These are phyloP conservation scores for Ustilago loliicola DNA, from an alignment of 1,284 basidiomycete species.

Conservation along the genomic window DNA sequence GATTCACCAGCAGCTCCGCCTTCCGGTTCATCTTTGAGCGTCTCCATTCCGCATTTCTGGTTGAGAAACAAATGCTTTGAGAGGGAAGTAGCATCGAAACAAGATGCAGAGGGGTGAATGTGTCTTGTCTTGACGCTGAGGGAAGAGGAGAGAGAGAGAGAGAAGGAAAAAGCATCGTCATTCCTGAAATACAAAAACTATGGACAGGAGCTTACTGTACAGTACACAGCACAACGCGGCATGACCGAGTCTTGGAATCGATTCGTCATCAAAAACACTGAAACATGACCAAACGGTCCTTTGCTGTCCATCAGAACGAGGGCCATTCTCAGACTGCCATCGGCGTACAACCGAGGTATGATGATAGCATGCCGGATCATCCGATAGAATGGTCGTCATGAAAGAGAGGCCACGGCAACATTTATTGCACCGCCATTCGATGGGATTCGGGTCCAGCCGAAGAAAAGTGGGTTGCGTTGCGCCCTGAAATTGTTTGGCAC, in stretches of 20 bases:
- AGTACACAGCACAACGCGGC: conserved; percentile 3
- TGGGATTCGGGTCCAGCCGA: no score
- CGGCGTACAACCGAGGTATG: no score
- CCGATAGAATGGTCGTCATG: background rate
- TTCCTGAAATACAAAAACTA: background rate
- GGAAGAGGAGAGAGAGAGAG: background rate
- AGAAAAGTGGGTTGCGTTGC: background rate
- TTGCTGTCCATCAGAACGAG: background rate
- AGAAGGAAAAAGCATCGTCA: background rate
- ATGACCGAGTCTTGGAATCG: background rate
- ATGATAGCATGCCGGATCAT: background rate
- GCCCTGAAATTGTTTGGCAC: background rate
- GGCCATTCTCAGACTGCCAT: background rate
- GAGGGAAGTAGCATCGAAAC: no score
- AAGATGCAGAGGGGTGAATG: no score
- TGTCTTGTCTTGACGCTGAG: no score
- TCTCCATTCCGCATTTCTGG: no score
- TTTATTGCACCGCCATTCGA: background rate
- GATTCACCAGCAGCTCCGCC: no score
- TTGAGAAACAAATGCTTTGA: no score
- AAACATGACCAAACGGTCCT: background rate
- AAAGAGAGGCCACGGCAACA: no score
- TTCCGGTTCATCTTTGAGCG: no score
- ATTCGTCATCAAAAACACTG: conserved; percentile 5
- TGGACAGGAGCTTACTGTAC: background rate